These are phyloP conservation scores for Metschnikowia continentalis DNA, from an alignment of 805 yeast genomes.

Conservation along the genomic window DNA sequence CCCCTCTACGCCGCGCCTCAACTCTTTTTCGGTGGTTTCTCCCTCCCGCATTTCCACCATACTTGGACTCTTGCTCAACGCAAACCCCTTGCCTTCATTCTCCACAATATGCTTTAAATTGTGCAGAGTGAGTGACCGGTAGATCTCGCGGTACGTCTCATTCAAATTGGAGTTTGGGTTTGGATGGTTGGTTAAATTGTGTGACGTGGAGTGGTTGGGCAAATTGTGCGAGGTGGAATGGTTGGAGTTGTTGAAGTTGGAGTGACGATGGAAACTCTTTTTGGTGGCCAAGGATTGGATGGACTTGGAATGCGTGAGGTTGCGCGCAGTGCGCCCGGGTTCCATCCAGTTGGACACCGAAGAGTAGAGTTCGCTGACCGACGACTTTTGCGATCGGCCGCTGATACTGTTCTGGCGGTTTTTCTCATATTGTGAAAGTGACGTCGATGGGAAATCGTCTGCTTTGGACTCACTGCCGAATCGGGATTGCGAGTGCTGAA, in stretches of 20 bases:
- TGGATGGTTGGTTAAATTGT: not conserved
- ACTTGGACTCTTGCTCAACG: not conserved
- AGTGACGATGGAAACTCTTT: not conserved
- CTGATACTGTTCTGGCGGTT: slow-evolving; percentile 17
- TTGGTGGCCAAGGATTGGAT: slow-evolving; percentile 13
- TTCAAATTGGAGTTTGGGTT: slow-evolving; percentile 19
- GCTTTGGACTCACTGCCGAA: not conserved
- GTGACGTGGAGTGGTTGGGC: not conserved
- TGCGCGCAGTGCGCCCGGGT: slow-evolving; percentile 22
- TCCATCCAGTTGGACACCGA: slow-evolving; percentile 54
- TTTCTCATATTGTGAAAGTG: slow-evolving; percentile 34
- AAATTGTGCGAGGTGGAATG: not conserved
- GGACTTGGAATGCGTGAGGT: slow-evolving; percentile 14
- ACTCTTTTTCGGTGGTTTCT: too few relatives aligned
- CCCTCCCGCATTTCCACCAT: not conserved
- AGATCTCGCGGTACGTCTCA: slow-evolving; percentile 32
- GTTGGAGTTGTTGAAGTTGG: not conserved
- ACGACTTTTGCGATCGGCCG: slow-evolving; percentile 32
- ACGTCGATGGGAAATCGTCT: slow-evolving; percentile 30
- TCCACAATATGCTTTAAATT: slow-evolving; percentile 21
- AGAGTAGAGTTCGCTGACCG: slow-evolving; percentile 38
- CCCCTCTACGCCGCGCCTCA: too few relatives aligned
- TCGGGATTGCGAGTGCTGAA: not conserved
- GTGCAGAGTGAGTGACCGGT: slow-evolving; percentile 34
- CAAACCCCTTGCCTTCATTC: not conserved